Evolutionary conservation across 1,139 yeast species (phyloP), one percentile per base, ranked within the genome.

Genomic region (Debaryomycetaceae sp.): DNA sequence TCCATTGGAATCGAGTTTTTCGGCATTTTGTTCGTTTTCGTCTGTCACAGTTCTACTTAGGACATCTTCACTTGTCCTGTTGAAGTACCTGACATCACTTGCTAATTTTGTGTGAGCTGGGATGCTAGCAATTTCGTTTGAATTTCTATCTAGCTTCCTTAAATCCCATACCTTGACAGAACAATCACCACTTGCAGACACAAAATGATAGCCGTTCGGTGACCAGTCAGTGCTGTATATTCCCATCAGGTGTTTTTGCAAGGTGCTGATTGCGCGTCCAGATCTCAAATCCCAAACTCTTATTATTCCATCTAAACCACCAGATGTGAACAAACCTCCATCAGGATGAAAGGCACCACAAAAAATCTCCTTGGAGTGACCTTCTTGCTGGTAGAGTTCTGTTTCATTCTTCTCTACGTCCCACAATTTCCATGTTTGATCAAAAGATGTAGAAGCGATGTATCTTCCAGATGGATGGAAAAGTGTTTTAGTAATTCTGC

Each of bases 371-470:
- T 80, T 83, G 1, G 88, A 70, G 54, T 92, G 98, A 0, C 98
- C 97, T 55, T 88, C 96, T 58, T 92, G 98, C 35, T 67, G 69
- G 17, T 62, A 31, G 17, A 72, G 44, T 29, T 53, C 61, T 13
- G 43, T 41, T 6, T 52, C 45, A 7, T 58, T 53, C 1, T 68
- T 75, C 8, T 65, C 64, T 0, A 79, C 47, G 58, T 92, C 97
- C 95, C 96, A 89, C 5, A 89, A 58, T 44, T 88, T 75, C 97
- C 98, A 92, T 0, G 96, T 88, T 44, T 74, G 75, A 58, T 92
- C 98, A 53, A 77, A 83, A 0, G 97, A 88, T 0, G 96, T 86
- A 17, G 89, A 73, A 0, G 83, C 85, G 1, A 81, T 53, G 48
- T 61, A 78, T 3, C 61, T 51, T 0, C 80, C 79, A 2, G 66